phyloP scores from a whole-genome alignment of 1,139 yeast genomes.

The Pichia sp. region DNA sequence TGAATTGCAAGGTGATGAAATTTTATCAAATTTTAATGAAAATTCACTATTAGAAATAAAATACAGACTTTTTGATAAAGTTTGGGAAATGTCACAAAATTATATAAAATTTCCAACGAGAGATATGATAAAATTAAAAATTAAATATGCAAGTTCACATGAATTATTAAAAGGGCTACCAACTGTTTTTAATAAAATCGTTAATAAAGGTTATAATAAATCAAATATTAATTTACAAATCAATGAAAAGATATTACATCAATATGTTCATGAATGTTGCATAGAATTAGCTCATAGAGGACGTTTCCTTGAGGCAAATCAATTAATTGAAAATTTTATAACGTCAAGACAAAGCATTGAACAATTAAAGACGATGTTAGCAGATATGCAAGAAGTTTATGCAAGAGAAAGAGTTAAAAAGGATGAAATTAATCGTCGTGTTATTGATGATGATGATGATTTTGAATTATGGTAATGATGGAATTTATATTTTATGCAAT shows the following conservation, averaged over 20 bases:
- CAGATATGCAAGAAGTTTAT: conserved; percentile 14
- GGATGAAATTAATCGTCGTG: conserved; percentile 8
- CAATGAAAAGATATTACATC: conserved; percentile 19
- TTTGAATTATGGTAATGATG: conserved; percentile 21
- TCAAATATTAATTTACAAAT: conserved; percentile 16
- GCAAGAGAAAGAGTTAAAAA: conserved; percentile 13
- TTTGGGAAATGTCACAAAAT: conserved; percentile 16
- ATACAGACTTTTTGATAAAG: conserved; percentile 14
- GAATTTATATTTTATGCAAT: background rate
- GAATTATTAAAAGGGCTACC: conserved; percentile 22
- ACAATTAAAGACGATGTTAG: conserved; percentile 14
- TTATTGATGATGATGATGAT: conserved; percentile 25
- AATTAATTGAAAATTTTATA: conserved; percentile 22
- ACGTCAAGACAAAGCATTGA: conserved; percentile 8
- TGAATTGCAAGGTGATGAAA: conserved; percentile 13
- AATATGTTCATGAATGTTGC: conserved; percentile 24
- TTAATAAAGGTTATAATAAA: conserved; percentile 11
- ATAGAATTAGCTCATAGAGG: conserved; percentile 20
- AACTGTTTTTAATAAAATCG: conserved; percentile 11
- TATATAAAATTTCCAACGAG: conserved; percentile 17
- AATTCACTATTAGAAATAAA: conserved; percentile 6
- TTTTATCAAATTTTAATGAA: conserved; percentile 2
- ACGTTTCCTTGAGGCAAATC: conserved; percentile 24
- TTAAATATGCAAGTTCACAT: conserved; percentile 21
- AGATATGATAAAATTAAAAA: conserved; percentile 18